Evolutionary conservation across 2,329 filamentous ascomycete genomes (phyloP), one percentile per base, ranked within the genome.

Genomic region (Elsinoe ampelina): DNA sequence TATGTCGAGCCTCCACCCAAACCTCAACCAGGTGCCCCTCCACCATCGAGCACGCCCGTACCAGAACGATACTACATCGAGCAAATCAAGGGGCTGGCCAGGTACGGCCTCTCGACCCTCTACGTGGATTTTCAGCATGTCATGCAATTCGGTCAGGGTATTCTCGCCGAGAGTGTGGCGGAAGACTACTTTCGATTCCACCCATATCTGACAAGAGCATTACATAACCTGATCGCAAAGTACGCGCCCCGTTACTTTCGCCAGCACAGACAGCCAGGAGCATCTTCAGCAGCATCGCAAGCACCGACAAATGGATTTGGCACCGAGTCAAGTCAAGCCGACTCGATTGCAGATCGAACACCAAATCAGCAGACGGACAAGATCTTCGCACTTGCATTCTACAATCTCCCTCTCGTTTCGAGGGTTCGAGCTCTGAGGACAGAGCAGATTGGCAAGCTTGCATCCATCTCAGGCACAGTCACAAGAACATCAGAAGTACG

Each of bases 401-500:
- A 95, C 76, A 95, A 96, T 68, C 76, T 96, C 26, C 89, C 91
- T 0, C 79, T 95, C 1, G 87, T 95, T 12, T 93, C 89, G 1
- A 80, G 91, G 62, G 82, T 96, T 57, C 87, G 91, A 59, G 85
- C 89, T 65, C 77, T 98, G 61, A 85, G 93, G 32, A 95, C 93
- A 22, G 80, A 83, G 60, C 91, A 95, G 64, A 95, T 98, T 64
- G 93, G 93, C 55, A 89, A 92, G 68, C 80, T 98, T 42, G 82
- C 95, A 5, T 96, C 93, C 10, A 95, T 98, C 63, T 98, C 93
- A 6, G 93, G 93, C 48, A 98, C 93, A 0, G 92, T 95, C 26
- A 98, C 93, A 1, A 82, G 93, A 69, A 98, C 93, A 5, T 98
- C 93, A 8, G 93, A 98, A 77, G 93, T 98, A 20, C 83, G 93